Base-by-base conservation (phyloP, 495 filamentous ascomycete genomes). In the Pseudoneurospora amorphoporcata region DNA sequence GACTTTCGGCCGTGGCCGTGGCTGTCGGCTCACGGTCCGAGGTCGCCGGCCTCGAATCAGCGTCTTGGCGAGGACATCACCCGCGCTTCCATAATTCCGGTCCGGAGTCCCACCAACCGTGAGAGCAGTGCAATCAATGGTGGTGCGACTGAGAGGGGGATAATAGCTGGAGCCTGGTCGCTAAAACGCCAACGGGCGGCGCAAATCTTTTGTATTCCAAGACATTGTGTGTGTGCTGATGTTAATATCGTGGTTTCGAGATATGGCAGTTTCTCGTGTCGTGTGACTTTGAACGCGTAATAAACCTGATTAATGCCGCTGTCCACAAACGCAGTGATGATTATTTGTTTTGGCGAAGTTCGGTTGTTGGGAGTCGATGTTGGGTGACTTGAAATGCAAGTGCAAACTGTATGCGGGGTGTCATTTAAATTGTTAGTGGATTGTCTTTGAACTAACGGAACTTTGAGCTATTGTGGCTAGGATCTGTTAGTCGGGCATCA, bases 401-500 rank as follows among this genome's bases (percentile, higher is more conserved):
- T 3, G 12, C 19, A 58, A 32, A 10, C 3, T n/a, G 43, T 9
- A 19, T 29, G 47, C 47, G 47, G 23, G 47, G 47, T 53, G 53
- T 16, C 29, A 0, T 0, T 8, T 9, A 8, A 61, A 4, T 2
- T 61, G 53, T 61, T 61, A 61, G 53, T 0, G 0, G 6, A 16
- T 19, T 17, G 1, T 6, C 0, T 32, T 5, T 0, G 0, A 16
- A 14, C 53, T 61, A 61, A 61, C 53, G 53, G 17, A 1, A 2
- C 6, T 1, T 3, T 0, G 0, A 5, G 12, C 0, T 8, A 16
- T 1, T 4, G 0, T 8, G 1, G 53, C 16, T 12, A 16, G 0
- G 3, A 1, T 29, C 6, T 32, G 53, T 61, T 61, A 61, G 12
- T 32, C 0, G 1, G 12, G 2, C 53, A 8, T 32, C 53, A 1